Base-by-base conservation (phyloP, 129 eudicot species). In the Helianthus tuberosus region DNA sequence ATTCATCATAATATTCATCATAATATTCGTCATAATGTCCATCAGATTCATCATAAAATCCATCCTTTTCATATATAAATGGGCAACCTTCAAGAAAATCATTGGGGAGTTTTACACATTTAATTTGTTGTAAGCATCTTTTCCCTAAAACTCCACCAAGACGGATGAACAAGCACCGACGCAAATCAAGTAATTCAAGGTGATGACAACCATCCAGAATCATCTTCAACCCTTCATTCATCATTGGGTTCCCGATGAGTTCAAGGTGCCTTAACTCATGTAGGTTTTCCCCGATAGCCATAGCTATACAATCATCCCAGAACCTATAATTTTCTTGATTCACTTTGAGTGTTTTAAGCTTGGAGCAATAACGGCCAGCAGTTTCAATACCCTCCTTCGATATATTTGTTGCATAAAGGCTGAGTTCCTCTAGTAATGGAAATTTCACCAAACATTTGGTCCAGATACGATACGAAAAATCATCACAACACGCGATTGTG, bases 151-250 rank as follows among this genome's bases (percentile, higher is more conserved):
- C 46, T 68, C 27, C 59, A 6, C 48, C 25, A 17, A 68, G 60
- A 68, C 49, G 14, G 50, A 68, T 13, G 38, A 14, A 20, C 73
- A 0, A 47, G 13, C 60, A 68, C 4, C 1, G 10, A 68, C 46
- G 57, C 58, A 68, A 48, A 23, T 68, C 46, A 27, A 68, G 46
- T 47, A 12, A 47, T 68, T 68, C 46, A 48, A 68, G 73, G 23
- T 49, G 73, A 49, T 20, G 13, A 68, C 73, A 68, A 29, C 73
- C 73, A 68, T 49, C 46, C 3, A 54, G 64, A 35, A 71, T 17
- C 50, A 25, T 16, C 65, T 55, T 10, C 50, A 71, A 57, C 75
- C 75, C 75, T 14, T n/a, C 15, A 55, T 71, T 71, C 11, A 66
- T n/a, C 29, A 71, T 38, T 15, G 3, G 4, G 41, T 16, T 38